Evolutionary conservation across 176 grass and related monocot genomes (phyloP), one percentile per base, ranked within the genome.

Genomic region (Saccharum spontaneum): DNA sequence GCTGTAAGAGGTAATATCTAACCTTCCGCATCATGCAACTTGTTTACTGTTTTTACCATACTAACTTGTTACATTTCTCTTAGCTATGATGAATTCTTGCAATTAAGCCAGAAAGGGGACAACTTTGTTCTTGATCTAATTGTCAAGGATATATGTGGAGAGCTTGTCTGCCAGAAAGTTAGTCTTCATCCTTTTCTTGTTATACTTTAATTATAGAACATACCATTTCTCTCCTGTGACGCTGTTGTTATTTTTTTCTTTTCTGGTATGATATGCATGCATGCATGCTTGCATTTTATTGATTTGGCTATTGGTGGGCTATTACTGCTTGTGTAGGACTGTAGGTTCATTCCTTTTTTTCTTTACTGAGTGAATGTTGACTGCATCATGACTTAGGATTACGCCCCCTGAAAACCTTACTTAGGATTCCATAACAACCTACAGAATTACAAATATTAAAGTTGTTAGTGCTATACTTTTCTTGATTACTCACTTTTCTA

Each of bases 1-100:
- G 96, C 59, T 98, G 91, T 71, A 87, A 73, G 39, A 95, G 96
- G 96, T 98, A 97, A 67, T 74, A 66, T 34, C 30, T 8, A 75
- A 30, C 5, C 48, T 78, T 73, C 62, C 3, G 6, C 7, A 12
- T 69, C 62, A 80, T 61, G 77, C 15, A 0, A 66, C 20, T 79
- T 77, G n/a, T 23, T 66, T 88, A 33, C 69, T 49, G 0, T 88
- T 78, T 66, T 84, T 30, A n/a, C 20, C 45, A 52, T 62, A 91
- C 68, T 95, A 67, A 92, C 84, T 64, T 86, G 41, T 79, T 82
- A 64, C 22, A 64, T 57, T 79, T 90, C 76, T 89, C 5, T 48
- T 94, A 98, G 96, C 92, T 98, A 98, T 85, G 91, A 98, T 52
- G 97, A 98, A 74, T 98, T 98, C 86, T 89, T 95, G 84, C 92